These are phyloP conservation scores for Coemansia sp. DNA, from an alignment of 192 early-diverging fungal genomes.

Conservation along the genomic window DNA sequence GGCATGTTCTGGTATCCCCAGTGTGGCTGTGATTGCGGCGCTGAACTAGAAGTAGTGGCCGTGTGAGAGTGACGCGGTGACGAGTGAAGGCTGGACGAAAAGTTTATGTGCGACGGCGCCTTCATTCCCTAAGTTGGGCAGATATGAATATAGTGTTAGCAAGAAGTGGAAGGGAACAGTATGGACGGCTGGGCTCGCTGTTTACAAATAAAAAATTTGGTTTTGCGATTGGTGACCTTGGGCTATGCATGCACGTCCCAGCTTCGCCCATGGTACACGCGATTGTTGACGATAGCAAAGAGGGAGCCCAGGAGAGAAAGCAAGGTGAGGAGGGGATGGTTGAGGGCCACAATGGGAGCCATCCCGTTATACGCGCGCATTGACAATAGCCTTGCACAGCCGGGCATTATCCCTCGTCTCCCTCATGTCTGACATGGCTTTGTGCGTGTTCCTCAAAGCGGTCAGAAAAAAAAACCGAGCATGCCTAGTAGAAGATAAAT, in stretches of 20 bases:
- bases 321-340: constrained; percentile 1
- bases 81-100: constrained; percentile 40
- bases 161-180: no score
- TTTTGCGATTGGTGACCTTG: constrained; percentile 1
- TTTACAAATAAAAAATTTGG: neutral
- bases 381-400: neutral
- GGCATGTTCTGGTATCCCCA: constrained; percentile 1
- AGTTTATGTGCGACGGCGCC: constrained; percentile 55
- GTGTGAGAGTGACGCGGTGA: constrained; percentile 27
- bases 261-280: neutral
- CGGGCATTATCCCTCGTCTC: neutral
- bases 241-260: neutral
- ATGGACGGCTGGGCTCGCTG: neutral
- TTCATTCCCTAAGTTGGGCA: constrained; percentile 43
- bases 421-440: neutral
- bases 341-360: constrained; percentile 3
- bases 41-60: constrained; percentile 5
- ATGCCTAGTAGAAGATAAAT: neutral
- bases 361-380: neutral
- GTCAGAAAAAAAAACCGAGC: neutral
- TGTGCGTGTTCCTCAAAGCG: neutral
- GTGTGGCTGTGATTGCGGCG: neutral
- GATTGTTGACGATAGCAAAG: constrained; percentile 6
- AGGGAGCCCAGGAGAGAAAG: neutral
- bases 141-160: neutral